Conservation (phyloP, 2,329 filamentous ascomycete species). For the Dactylellina sp. region DNA sequence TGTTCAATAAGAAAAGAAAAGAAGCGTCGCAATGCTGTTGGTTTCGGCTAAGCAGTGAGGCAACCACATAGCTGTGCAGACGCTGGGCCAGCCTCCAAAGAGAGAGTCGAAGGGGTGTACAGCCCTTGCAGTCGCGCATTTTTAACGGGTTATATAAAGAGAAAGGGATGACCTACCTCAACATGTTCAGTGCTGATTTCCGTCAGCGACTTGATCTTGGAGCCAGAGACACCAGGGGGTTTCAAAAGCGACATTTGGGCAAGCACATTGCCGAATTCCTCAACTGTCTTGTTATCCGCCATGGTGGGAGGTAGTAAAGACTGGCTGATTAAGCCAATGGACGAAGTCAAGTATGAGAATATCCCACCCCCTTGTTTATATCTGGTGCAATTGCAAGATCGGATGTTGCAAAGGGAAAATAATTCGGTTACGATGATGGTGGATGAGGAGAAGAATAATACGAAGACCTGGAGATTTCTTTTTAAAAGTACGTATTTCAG, state of each 20-base stretch:
- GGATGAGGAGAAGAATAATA: slow-evolving; percentile 15
- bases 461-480: slow-evolving; percentile 1
- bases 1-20: slow-evolving; percentile 11
- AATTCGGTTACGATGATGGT: slow-evolving; percentile 45
- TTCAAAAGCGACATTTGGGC: slow-evolving; percentile 81
- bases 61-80: background rate
- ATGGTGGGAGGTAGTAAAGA: slow-evolving; percentile 30
- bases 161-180: slow-evolving; percentile 74
- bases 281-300: slow-evolving; percentile 56
- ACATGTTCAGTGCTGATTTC: slow-evolving; percentile 87
- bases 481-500: slow-evolving; percentile 56
- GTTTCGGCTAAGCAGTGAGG: too few relatives aligned
- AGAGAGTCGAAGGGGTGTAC: background rate
- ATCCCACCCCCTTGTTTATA: slow-evolving; percentile 7
- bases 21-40: too few relatives aligned
- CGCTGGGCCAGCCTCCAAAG: background rate
- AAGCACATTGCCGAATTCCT: slow-evolving; percentile 52
- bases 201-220: slow-evolving; percentile 89
- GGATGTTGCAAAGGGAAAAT: too few relatives aligned
- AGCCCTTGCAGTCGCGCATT: background rate
- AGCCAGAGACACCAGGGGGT: slow-evolving; percentile 91
- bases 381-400: slow-evolving; percentile 31
- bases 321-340: slow-evolving; percentile 30
- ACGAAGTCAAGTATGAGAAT: slow-evolving; percentile 2
- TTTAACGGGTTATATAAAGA: slow-evolving; percentile 56